Conservation (phyloP, 192 early-diverging fungal species). For the Coemansia sp. region DNA sequence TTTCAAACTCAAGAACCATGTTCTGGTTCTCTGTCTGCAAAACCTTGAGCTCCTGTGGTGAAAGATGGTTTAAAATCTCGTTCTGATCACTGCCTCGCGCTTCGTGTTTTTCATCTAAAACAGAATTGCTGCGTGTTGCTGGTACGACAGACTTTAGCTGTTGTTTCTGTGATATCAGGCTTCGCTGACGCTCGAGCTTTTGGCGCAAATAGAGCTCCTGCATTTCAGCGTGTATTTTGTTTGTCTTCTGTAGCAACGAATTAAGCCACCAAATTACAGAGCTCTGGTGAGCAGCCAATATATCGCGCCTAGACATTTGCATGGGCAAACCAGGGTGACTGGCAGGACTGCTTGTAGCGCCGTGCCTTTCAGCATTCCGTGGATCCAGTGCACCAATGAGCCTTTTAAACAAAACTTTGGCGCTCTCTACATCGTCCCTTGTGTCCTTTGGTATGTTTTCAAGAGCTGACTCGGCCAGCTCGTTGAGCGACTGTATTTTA, state of each 20-base stretch:
- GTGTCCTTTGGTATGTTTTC: slow-evolving; percentile 22
- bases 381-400: slow-evolving; percentile 46
- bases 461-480: slow-evolving; percentile 48
- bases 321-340: neutral
- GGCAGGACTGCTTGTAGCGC: neutral
- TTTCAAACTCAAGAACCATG: slow-evolving; percentile 70
- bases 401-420: slow-evolving; percentile 39
- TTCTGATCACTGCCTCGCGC: slow-evolving; percentile 29
- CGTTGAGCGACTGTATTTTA: slow-evolving; percentile 58
- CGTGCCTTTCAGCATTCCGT: slow-evolving; percentile 33
- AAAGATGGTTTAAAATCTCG: slow-evolving; percentile 56
- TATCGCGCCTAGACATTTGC: slow-evolving; percentile 48
- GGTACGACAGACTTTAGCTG: too few species aligned
- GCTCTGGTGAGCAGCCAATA: slow-evolving; percentile 63
- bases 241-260: slow-evolving; percentile 60
- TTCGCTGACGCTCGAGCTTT: slow-evolving; percentile 66
- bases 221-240: slow-evolving; percentile 67
- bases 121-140: neutral
- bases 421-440: neutral
- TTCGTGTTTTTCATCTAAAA: too few species aligned
- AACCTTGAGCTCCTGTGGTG: slow-evolving; percentile 55
- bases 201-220: slow-evolving; percentile 65
- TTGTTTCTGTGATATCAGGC: slow-evolving; percentile 10
- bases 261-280: slow-evolving; percentile 70
- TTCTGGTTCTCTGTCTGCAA: slow-evolving; percentile 66